Conservation (phyloP, 768 basidiomycete species). For the Tylopilus plumbeoviolaceoides region DNA sequence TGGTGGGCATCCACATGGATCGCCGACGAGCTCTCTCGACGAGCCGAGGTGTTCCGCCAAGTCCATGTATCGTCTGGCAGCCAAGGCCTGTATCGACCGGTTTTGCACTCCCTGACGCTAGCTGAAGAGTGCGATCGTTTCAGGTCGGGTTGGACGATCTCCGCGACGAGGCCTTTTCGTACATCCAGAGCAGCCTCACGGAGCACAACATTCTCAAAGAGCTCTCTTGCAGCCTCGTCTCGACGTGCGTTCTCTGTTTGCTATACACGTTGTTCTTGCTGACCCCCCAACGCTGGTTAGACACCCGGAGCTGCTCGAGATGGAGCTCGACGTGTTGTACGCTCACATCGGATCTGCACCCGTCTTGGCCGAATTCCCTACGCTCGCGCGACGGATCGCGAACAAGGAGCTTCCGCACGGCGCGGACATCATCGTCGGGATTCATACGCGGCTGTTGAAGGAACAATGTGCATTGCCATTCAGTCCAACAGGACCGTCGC, state of each 20-base stretch:
- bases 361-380: neutral
- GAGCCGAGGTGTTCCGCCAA: conserved; percentile 35
- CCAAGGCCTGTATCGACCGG: conserved; percentile 27
- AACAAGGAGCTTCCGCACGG: neutral
- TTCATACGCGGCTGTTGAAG: neutral
- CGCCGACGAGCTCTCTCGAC: neutral
- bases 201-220: conserved; percentile 26
- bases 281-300: neutral
- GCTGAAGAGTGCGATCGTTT: too few relatives aligned
- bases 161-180: conserved; percentile 11
- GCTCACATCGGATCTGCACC: neutral
- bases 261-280: neutral
- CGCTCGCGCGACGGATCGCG: neutral
- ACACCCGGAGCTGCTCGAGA: neutral
- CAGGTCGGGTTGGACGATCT: conserved; percentile 21
- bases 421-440: neutral
- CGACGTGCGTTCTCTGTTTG: neutral
- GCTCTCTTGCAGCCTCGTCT: conserved; percentile 15
- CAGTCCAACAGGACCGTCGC: too few relatives aligned
- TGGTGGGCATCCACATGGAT: neutral
- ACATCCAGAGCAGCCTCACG: conserved; percentile 13
- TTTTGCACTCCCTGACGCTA: too few relatives aligned
- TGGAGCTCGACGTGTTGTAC: neutral
- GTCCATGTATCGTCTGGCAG: conserved; percentile 43
- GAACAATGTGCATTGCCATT: too few relatives aligned